Evolutionary conservation across 768 basidiomycete genomes (phyloP), one percentile per base, ranked within the genome.

Genomic region (Tubosaeta sp.): DNA sequence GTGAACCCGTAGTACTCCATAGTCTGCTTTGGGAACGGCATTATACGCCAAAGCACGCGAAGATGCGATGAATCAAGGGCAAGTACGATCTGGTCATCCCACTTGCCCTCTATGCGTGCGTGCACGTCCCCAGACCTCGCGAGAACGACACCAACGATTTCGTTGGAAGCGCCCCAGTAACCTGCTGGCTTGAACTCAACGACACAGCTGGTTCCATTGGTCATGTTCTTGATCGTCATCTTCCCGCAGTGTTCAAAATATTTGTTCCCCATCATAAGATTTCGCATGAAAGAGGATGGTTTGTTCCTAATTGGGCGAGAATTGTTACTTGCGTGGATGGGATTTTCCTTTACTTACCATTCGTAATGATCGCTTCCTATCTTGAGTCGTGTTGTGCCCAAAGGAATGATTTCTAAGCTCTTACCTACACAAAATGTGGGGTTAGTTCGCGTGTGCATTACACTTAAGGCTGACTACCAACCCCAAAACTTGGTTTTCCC

Each of bases 401-500:
- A 70, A 18, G 90, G 91, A 39, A 90, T 87, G 41, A 94, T 81
- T 69, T 94, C 92, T 59, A 94, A 69, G 58, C 87, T 90, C 73
- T 90, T 92, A n/a, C 91, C 90, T 90, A 45, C 14, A 52, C 32
- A 19, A 54, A 52, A 52, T 45, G 14, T 29, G 30, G 46, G 11
- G 54, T 67, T 63, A 63, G 49, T 49, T 6, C 52, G 48, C 49
- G 47, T 51, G 30, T 57, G 52, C 40, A 34, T 45, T 52, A 36
- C 44, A 51, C 42, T 46, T 32, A 29, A 31, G 29, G 59, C 51
- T 34, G 41, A 56, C 11, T 38, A 76, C 83, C 52, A 66, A 88
- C 90, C 91, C 89, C 90, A 90, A 68, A 94, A 91, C 67, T 90
- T 91, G 49, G 90, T 92, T 69, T 81, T 89, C 22, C 87, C 90